These are phyloP conservation scores for Posidonia australis DNA, from an alignment of 106 monocot species.

Conservation along the genomic window DNA sequence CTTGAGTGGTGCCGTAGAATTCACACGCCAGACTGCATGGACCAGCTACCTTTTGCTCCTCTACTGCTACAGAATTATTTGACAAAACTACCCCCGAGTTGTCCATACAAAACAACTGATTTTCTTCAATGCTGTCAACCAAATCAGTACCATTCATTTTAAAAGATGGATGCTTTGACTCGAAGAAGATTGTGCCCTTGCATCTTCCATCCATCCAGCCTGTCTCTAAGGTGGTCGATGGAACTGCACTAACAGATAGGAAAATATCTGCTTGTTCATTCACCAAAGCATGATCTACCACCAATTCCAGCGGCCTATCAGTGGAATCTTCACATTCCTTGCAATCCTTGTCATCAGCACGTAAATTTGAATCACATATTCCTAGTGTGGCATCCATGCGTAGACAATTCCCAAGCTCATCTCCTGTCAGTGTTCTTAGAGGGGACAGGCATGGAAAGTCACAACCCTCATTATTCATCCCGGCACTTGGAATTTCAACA, in stretches of 20 bases:
- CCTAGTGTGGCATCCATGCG: neutral
- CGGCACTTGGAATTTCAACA: neutral
- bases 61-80: neutral
- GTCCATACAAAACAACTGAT: neutral
- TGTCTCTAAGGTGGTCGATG: neutral
- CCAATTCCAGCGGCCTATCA: neutral
- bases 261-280: neutral
- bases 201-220: conserved; percentile 1
- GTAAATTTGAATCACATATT: neutral
- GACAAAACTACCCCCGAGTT: neutral
- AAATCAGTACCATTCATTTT: neutral
- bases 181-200: neutral
- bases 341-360: neutral
- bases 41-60: neutral
- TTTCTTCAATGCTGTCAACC: neutral
- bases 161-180: neutral
- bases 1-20: neutral
- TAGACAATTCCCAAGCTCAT: neutral
- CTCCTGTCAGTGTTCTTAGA: neutral
- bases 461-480: neutral
- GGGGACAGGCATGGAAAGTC: conserved; percentile 2
- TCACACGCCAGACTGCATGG: neutral
- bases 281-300: neutral
- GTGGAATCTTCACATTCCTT: conserved; percentile 6
- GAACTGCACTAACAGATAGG: neutral